Conservation (phyloP, 2,329 filamentous ascomycete genomes). For the Aspergillus brunneoviolaceus region DNA sequence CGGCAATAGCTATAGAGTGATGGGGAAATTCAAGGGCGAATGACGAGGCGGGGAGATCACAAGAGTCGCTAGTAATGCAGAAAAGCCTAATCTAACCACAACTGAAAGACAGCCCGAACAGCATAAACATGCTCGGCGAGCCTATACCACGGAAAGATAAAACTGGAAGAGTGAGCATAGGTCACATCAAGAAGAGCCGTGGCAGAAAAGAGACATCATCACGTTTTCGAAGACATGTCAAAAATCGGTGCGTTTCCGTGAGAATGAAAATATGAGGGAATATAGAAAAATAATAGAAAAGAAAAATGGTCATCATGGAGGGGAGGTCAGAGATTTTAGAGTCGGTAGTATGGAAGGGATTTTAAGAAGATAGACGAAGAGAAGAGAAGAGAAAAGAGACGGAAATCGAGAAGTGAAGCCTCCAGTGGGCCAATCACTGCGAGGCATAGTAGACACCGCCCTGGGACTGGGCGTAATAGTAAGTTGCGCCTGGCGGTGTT, state of each 20-base stretch:
- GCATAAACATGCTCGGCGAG: slow-evolving; percentile 8
- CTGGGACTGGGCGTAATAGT: slow-evolving; percentile 59
- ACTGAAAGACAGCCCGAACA: slow-evolving; percentile 15
- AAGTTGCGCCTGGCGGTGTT: slow-evolving; percentile 57
- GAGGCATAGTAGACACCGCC: slow-evolving; percentile 60
- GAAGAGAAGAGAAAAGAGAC: slow-evolving; percentile 19
- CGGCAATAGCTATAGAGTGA: slow-evolving; percentile 2
- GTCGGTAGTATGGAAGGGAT: slow-evolving; percentile 8
- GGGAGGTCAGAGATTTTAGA: slow-evolving; percentile 20
- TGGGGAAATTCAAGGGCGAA: slow-evolving; percentile 9
- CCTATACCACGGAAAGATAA: slow-evolving; percentile 11
- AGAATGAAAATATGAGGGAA: slow-evolving; percentile 1
- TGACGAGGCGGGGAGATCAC: slow-evolving; percentile 10
- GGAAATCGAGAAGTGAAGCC: slow-evolving; percentile 4
- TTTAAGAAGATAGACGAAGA: slow-evolving; percentile 14
- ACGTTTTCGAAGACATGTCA: slow-evolving; percentile 13
- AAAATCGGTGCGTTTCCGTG: slow-evolving; percentile 3
- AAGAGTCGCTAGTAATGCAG: slow-evolving; percentile 28
- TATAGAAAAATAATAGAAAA: slow-evolving; percentile 3
- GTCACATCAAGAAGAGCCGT: slow-evolving; percentile 2
- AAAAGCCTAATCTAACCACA: slow-evolving; percentile 25
- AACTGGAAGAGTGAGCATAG: neutral
- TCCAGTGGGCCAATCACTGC: slow-evolving; percentile 20
- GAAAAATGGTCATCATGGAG: neutral
- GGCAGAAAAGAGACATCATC: slow-evolving; percentile 24